Evolutionary conservation across 352 stramenopile species (phyloP).

Genomic region (Globisporangium acanthophoron): DNA sequence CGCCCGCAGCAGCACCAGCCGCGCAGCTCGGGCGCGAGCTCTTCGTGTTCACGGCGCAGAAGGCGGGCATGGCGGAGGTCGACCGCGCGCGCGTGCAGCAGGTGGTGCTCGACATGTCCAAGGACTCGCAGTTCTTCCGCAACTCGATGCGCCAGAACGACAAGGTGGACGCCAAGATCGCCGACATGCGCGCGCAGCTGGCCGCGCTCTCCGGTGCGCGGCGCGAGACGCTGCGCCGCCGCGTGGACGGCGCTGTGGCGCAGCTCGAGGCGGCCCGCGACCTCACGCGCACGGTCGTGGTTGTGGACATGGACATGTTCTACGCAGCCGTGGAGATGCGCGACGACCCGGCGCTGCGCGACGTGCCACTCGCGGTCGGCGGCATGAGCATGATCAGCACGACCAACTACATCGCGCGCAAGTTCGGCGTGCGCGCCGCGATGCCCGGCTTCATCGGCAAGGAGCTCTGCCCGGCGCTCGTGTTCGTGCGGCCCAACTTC

Average conservation of each 20-base stretch:
- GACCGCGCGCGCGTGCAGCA: constrained; percentile 89
- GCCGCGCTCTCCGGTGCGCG: constrained; percentile 35
- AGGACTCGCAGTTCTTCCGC: constrained; percentile 91
- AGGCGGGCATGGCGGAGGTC: constrained; percentile 86
- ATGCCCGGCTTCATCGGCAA: constrained; percentile 97
- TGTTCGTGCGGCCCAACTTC: constrained; percentile 92
- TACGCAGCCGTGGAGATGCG: constrained; percentile 95
- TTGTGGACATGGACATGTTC: constrained; percentile 98
- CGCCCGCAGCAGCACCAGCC: too few species aligned
- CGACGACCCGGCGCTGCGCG: constrained; percentile 80
- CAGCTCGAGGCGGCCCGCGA: constrained; percentile 52
- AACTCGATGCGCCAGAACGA: constrained; percentile 88
- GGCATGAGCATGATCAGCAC: constrained; percentile 93
- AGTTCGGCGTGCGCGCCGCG: constrained; percentile 92
- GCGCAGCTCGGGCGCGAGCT: constrained; percentile 26
- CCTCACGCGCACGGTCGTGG: constrained; percentile 75
- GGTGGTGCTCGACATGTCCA: constrained; percentile 93
- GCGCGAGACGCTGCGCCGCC: constrained; percentile 23
- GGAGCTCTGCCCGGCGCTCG: constrained; percentile 90
- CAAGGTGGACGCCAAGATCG: constrained; percentile 82
- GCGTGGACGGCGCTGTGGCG: constrained; percentile 36
- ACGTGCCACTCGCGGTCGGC: constrained; percentile 91
- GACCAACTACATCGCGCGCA: constrained; percentile 93
- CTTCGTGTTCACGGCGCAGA: constrained; percentile 82
- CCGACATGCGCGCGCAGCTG: constrained; percentile 64